Conservation (phyloP, 805 yeast species). For the Candida sonorensis region DNA sequence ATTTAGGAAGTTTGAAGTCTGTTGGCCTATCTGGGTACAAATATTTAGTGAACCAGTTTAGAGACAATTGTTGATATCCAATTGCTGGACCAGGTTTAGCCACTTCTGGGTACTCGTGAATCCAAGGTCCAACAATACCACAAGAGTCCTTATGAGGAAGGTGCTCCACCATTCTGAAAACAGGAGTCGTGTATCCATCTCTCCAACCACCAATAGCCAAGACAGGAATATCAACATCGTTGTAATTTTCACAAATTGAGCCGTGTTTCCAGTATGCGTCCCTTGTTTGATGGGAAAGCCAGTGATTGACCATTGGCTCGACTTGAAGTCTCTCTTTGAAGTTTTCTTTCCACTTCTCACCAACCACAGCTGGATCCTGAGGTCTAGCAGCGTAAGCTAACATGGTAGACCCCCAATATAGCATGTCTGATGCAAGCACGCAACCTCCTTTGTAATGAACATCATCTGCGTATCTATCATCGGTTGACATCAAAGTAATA, state of each 20-base stretch:
- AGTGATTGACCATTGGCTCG: slow-evolving; percentile 34
- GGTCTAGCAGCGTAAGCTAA: slow-evolving; percentile 37
- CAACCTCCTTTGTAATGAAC: slow-evolving; percentile 45
- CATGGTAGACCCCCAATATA: slow-evolving; percentile 47
- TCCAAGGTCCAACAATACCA: slow-evolving; percentile 41
- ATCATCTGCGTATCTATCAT: slow-evolving; percentile 41
- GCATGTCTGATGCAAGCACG: slow-evolving; percentile 37
- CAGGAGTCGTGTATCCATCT: slow-evolving; percentile 40
- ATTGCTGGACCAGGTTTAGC: slow-evolving; percentile 39
- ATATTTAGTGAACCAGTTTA: slow-evolving; percentile 35
- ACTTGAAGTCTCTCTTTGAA: slow-evolving; percentile 33
- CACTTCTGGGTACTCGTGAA: slow-evolving; percentile 42
- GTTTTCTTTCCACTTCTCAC: slow-evolving; percentile 32
- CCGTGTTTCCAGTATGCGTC: slow-evolving; percentile 44
- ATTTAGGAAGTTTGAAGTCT: slow-evolving; percentile 25
- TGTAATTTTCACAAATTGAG: slow-evolving; percentile 35
- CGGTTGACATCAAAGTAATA: slow-evolving; percentile 40
- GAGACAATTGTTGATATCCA: slow-evolving; percentile 36
- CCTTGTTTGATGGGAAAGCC: slow-evolving; percentile 38
- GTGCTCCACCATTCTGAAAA: slow-evolving; percentile 35
- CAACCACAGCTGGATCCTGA: slow-evolving; percentile 36
- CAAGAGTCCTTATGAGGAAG: slow-evolving; percentile 31
- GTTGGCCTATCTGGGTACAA: slow-evolving; percentile 23
- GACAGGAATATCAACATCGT: slow-evolving; percentile 35
- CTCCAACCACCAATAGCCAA: slow-evolving; percentile 41